These are phyloP conservation scores for Adansonia gregorii DNA, from an alignment of 441 rosid species.

Conservation along the genomic window DNA sequence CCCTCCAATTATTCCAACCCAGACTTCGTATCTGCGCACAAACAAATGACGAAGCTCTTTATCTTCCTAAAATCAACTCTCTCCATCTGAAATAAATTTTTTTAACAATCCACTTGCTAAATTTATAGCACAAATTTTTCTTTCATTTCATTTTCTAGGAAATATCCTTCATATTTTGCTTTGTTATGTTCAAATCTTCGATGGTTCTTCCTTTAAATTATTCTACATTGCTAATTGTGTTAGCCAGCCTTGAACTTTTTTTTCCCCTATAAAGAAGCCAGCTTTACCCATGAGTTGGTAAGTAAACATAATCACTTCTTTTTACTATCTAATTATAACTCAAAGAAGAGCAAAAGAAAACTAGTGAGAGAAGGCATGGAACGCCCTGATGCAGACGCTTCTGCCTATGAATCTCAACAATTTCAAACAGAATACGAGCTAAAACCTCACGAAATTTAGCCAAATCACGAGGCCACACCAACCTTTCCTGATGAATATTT, in stretches of 20 bases:
- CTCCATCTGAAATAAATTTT: background rate
- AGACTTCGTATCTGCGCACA: no score
- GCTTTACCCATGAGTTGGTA: background rate
- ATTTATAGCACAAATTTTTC: background rate
- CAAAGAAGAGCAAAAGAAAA: background rate
- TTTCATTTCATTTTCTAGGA: background rate
- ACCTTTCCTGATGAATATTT: background rate
- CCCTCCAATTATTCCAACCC: no score
- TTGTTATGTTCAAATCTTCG: background rate
- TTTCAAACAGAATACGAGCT: background rate
- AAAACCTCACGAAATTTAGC: background rate
- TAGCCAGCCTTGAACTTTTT: background rate
- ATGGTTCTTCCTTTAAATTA: background rate
- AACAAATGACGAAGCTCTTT: no score
- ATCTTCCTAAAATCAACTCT: background rate
- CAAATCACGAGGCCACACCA: background rate
- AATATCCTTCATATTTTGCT: no score
- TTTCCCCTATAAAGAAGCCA: background rate
- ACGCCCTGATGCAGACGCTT: constrained; percentile 5
- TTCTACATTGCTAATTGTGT: background rate
- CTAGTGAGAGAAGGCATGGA: background rate
- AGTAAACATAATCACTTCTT: background rate
- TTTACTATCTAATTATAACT: background rate
- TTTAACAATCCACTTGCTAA: constrained; percentile 1
- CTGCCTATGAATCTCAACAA: background rate